Evolutionary conservation across 345 rosid species (phyloP).

Genomic region (Pugionium dolabratum): DNA sequence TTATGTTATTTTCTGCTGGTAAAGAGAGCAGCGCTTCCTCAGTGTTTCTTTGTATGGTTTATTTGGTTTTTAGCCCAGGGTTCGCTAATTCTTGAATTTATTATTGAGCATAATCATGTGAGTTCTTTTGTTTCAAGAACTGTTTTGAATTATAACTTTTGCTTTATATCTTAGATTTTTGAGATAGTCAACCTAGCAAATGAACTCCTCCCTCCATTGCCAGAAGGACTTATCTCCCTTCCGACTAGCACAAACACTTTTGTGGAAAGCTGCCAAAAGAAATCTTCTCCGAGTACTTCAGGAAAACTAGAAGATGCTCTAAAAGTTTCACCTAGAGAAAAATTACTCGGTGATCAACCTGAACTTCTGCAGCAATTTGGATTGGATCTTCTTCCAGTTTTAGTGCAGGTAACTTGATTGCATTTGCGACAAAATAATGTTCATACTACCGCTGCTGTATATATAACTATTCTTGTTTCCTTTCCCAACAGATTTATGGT

Average conservation of each 20-base stretch:
- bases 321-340: constrained; percentile 81
- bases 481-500: constrained; percentile 80
- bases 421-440: constrained; percentile 4
- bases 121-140: constrained; percentile 1
- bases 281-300: constrained; percentile 64
- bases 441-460: constrained; percentile 14
- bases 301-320: constrained; percentile 63
- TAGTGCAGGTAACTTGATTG: constrained; percentile 65
- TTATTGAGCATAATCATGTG: constrained; percentile 3
- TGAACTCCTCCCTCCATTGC: constrained; percentile 97
- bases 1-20: constrained; percentile 8
- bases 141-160: constrained; percentile 7
- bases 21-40: constrained; percentile 12
- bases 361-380: constrained; percentile 94
- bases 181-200: constrained; percentile 99
- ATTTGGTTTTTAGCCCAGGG: constrained; percentile 12
- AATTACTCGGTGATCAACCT: constrained; percentile 82
- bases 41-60: constrained; percentile 2
- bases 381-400: constrained; percentile 93
- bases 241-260: constrained; percentile 71
- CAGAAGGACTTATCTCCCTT: constrained; percentile 86
- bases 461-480: constrained; percentile 24
- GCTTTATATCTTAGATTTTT: constrained; percentile 60
- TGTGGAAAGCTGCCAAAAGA: constrained; percentile 69
- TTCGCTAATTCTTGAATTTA: constrained; percentile 10